Evolutionary conservation across 257 asterid genomes (phyloP), one percentile per base, ranked within the genome.

Genomic region (Nicotiana obtusifolia): DNA sequence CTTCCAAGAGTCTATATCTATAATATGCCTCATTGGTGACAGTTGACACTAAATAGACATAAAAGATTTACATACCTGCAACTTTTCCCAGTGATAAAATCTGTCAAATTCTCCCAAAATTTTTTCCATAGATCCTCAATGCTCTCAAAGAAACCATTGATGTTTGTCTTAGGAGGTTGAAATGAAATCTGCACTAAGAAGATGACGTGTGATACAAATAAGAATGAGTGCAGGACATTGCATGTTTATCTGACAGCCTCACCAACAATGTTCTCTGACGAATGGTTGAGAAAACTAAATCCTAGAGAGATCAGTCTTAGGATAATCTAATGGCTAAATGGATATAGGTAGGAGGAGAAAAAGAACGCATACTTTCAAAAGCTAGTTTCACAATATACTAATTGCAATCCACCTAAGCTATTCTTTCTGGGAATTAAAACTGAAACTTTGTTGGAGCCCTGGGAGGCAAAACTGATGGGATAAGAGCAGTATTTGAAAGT

Each of bases 111-210:
- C 68, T 64, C 82, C 98, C 95, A 91, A 30, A 93, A 69, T 57
- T 64, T 89, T 81, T 88, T 86, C 98, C 97, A 95, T 59, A 91
- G 49, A 78, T 89, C 92, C 92, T 91, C 91, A 28, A 96, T 89
- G 35, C 97, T 92, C 86, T 84, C 97, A 84, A 93, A 92, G 88
- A 93, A 91, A 49, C 97, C 97, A 87, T 86, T 89, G 54, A 86
- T 62, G 80, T 92, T 85, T 56, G 92, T 85, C 87, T 90, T 87
- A 17, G 97, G 95, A 84, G 97, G 99, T 89, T 91, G 91, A 89
- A 92, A 96, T 31, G 97, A 91, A 83, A 91, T 87, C 99, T 96
- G 90, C 80, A 85, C 24, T 73, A 30, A 71, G 47, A 37, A 35
- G 64, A 78, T 60, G n/a, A 37, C 71, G 24, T 41, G 61, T 79